Percentiles rank a stretch among this genome's conserved stretches.
phyloP scores from a whole-genome alignment of 2,329 filamentous ascomycete genomes.

The Epichloe scottii region DNA sequence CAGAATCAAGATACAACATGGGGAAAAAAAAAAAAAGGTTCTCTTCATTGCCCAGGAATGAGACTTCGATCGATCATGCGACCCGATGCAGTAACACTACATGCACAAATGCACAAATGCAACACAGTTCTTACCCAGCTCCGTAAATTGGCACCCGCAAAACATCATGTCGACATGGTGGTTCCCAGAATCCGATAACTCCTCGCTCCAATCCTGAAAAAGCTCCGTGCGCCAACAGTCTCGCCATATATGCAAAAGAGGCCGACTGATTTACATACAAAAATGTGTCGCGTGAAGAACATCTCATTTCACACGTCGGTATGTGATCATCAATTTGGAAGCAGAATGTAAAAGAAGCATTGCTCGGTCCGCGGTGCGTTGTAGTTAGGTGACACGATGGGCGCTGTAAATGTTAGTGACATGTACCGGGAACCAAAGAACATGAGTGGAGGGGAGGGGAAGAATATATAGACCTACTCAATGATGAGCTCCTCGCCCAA shows the following conservation, averaged over 20 bases:
- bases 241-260: not conserved
- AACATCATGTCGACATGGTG: not conserved
- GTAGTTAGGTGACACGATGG: conserved; percentile 3
- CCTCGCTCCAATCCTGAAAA: not conserved
- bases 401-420: conserved; percentile 1
- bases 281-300: not conserved
- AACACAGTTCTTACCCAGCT: not conserved
- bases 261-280: not conserved
- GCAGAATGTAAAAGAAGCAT: not conserved
- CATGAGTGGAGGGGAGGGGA: not conserved
- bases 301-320: not conserved
- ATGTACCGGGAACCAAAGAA: not conserved
- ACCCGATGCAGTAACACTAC: too few relatives aligned
- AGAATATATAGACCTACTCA: conserved; percentile 22
- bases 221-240: not conserved
- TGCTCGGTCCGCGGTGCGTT: not conserved
- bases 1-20: too few relatives aligned
- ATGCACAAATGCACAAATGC: too few relatives aligned
- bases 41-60: too few relatives aligned
- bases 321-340: too few relatives aligned
- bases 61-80: too few relatives aligned
- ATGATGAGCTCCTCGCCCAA: conserved; percentile 32
- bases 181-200: not conserved
- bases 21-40: too few relatives aligned
- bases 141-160: not conserved